Evolutionary conservation across 805 yeast species (phyloP), one percentile per base, ranked within the genome.

Genomic region (Saccharomycopsis oosterbeekiorum): DNA sequence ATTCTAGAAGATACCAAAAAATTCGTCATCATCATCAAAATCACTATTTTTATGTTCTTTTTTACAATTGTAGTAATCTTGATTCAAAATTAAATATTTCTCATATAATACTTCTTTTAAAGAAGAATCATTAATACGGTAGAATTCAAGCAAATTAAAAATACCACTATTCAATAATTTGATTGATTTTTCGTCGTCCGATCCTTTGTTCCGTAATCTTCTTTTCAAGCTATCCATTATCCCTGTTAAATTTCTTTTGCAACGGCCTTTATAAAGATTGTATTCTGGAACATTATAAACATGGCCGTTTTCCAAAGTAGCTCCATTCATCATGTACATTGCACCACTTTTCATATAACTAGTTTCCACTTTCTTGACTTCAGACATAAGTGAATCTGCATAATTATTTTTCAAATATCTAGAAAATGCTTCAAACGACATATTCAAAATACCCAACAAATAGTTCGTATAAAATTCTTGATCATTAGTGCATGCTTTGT

Each of bases 1-100:
- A 51, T n/a, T 34, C 47, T 53, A 24, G 26, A 29, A 42, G 10
- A 58, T 39, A 17, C 60, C 60, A 40, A 58, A 58, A 47, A 58
- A 58, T 24, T 17, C 42, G 11, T 58, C 60, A n/a, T 69, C 72
- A 15, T 71, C 74, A 29, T 71, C 73, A 60, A 70, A 71, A 56
- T 70, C 70, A 58, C 68, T 73, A 40, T 65, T 68, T 57, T 69
- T 70, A 50, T 66, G 58, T 19, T 17, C 47, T 58, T 26, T 51
- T 17, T 40, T 39, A n/a, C 37, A 55, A 15, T 39, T 24, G 26
- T 55, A 47, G 29, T 39, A 37, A 9, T 36, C 51, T 21, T 55
- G 41, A 24, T 60, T 57, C 55, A 57, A 55, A 4, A 14, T 15
- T 10, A 60, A 19, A 17, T 60, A 60, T 26, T 36, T 26, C 19